Evolutionary conservation across 345 rosid species (phyloP), one percentile per base, ranked within the genome.

Genomic region (Reutealis trisperma): DNA sequence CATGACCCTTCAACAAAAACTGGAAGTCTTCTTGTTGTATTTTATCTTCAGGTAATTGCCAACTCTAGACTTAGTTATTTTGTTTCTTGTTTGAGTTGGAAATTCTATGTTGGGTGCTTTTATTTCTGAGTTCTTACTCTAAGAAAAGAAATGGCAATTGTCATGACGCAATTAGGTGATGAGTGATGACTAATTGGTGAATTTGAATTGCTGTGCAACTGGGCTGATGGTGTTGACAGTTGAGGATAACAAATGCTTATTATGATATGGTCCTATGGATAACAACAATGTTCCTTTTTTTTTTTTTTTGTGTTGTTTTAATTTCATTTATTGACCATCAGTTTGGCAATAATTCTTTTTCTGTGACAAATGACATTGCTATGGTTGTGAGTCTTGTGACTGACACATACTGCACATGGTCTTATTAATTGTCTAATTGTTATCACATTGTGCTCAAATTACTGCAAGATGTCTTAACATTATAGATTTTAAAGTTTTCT

Each of bases 21-120:
- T 70, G 99, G 98, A 71, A 89, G 87, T 84, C 97, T 96, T 76
- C 91, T 96, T 78, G 93, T 87, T 27, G 90, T 92, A 72, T 94
- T 86, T 80, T 96, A 91, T 88, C 90, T 96, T 84, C 99, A 91
- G 95, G 99, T 93, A 88, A 84, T 51, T 76, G 52, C 30, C 13
- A 19, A 7, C 64, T 71, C 51, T 32, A 24, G 3, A 44, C 24
- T 34, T 22, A n/a, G 19, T 63, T 27, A 52, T 54, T 57, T 57
- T 42, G n/a, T 60, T 2, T 37, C 19, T 16, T 27, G 52, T 41
- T 44, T 64, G 21, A 21, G 22, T 55, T 78, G 41, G n/a, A 57
- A 51, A 71, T 63, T 69, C 41, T 15, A n/a, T 30, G 19, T 32
- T 47, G 24, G 27, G 41, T 49, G 30, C 37, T 61, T 60, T 47